Conservation (phyloP, 192 early-diverging fungal species). For the Entophlyctis luteolus region DNA sequence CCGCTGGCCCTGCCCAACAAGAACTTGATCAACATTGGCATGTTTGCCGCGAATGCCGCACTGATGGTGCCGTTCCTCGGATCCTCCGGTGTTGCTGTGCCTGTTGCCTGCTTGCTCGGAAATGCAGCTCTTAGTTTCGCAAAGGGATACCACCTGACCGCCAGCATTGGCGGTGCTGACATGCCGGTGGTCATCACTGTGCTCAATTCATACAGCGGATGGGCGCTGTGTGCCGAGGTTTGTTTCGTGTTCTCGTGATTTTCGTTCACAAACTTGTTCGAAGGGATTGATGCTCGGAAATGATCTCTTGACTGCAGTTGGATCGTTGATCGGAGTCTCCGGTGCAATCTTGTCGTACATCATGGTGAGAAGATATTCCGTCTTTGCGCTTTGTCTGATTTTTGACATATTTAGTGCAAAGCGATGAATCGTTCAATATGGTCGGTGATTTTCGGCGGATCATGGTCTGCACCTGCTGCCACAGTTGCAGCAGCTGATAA, state of each 20-base stretch:
- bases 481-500: not conserved
- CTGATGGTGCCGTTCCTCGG: conserved; percentile 22
- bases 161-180: conserved; percentile 36
- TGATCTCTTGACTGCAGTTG: conserved; percentile 35
- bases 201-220: conserved; percentile 38
- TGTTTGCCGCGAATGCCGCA: conserved; percentile 20
- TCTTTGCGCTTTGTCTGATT: not conserved
- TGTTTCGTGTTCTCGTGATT: no score
- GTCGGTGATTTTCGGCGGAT: conserved; percentile 36
- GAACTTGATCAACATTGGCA: conserved; percentile 33
- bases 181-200: conserved; percentile 43
- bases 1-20: conserved; percentile 32
- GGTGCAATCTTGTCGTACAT: conserved; percentile 38
- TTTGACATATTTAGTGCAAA: conserved; percentile 24
- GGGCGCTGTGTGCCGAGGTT: conserved; percentile 39
- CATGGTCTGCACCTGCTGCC: conserved; percentile 7
- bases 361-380: conserved; percentile 15
- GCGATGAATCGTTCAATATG: conserved; percentile 41
- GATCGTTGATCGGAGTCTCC: conserved; percentile 34
- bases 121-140: conserved; percentile 28
- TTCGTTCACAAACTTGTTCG: not conserved
- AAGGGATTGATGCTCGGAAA: conserved; percentile 38
- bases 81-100: conserved; percentile 5
- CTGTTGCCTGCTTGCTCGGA: conserved; percentile 23
- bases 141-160: conserved; percentile 37